phyloP scores from a whole-genome alignment of 2,329 filamentous ascomycete species.

The Lachnellula subtilissima region DNA sequence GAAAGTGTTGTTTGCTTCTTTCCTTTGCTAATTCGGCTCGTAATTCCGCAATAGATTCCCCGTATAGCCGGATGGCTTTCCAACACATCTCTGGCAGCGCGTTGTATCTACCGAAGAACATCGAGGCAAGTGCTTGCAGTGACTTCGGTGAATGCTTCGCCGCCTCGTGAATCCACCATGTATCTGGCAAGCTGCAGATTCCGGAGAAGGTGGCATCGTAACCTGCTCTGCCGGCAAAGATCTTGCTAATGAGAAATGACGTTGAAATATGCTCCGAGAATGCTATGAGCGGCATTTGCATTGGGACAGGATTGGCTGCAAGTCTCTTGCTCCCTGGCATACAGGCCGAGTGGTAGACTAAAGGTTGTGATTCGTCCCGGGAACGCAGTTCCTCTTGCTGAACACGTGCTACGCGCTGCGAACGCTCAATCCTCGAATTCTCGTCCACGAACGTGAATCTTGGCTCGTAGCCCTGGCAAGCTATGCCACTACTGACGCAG shows the following conservation, averaged over 20 bases:
- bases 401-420: not conserved
- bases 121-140: constrained; percentile 5
- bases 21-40: not conserved
- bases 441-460: constrained; percentile 5
- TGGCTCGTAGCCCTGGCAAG: constrained; percentile 33
- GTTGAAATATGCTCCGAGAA: not conserved
- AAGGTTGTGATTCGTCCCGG: not conserved
- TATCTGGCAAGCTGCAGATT: not conserved
- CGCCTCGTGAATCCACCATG: not conserved
- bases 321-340: not conserved
- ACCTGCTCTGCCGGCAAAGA: not conserved
- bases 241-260: not conserved
- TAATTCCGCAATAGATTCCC: not conserved
- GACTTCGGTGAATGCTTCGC: not conserved
- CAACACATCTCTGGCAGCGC: not conserved
- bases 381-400: not conserved
- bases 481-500: constrained; percentile 33
- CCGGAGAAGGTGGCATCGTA: not conserved
- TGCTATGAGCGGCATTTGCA: not conserved
- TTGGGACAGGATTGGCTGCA: not conserved
- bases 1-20: not conserved
- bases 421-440: not conserved
- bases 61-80: not conserved
- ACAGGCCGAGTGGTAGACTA: not conserved
- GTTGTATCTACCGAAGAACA: constrained; percentile 4